Conservation (phyloP, 169 alveolate species). For the Plasmodium sp. region DNA sequence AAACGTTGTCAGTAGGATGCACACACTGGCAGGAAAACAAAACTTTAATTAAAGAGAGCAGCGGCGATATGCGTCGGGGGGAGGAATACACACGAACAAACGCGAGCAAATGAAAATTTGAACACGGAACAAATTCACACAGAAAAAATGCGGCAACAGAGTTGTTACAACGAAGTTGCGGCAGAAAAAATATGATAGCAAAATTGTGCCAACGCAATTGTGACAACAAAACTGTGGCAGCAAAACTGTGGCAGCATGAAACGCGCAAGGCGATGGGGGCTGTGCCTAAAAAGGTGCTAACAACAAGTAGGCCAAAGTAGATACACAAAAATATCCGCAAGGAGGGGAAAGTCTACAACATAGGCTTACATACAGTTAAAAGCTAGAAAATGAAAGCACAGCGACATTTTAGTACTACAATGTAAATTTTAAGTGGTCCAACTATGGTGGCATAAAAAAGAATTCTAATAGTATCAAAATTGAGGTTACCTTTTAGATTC, state of each 20-base stretch:
- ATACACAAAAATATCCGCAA: not conserved
- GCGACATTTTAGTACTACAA: not conserved
- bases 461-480: not conserved
- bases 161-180: not conserved
- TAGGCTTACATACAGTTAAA: not conserved
- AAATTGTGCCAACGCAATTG: no score
- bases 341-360: not conserved
- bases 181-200: not conserved
- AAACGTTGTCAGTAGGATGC: not conserved
- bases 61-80: not conserved
- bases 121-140: not conserved
- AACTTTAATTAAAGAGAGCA: not conserved
- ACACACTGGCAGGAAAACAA: not conserved
- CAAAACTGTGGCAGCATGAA: not conserved
- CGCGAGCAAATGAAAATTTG: not conserved
- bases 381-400: not conserved
- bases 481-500: not conserved
- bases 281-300: not conserved
- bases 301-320: not conserved
- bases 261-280: not conserved
- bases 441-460: not conserved
- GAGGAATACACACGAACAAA: not conserved
- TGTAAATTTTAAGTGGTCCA: not conserved
- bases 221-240: not conserved
- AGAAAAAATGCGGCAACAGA: not conserved